Percentiles rank a stretch among this genome's conserved stretches.
These are phyloP conservation scores for Clavispora asparagi DNA, from an alignment of 805 yeast genomes.

Conservation along the genomic window DNA sequence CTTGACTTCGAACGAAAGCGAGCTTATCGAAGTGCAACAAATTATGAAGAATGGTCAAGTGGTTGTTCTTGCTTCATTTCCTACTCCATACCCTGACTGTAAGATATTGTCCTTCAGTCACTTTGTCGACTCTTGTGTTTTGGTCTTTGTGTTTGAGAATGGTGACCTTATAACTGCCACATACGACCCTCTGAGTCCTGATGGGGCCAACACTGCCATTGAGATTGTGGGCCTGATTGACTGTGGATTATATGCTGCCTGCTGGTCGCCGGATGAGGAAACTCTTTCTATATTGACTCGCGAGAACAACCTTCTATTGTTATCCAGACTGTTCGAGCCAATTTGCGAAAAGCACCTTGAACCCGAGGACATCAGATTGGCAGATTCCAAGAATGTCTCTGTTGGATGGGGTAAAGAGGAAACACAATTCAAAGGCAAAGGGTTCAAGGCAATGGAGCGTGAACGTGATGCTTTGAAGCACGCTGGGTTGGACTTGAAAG, in stretches of 20 bases:
- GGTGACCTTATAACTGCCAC: slow-evolving; percentile 76
- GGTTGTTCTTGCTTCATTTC: slow-evolving; percentile 56
- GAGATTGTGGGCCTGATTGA: slow-evolving; percentile 86
- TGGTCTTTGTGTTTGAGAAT: slow-evolving; percentile 59
- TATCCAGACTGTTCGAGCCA: slow-evolving; percentile 77
- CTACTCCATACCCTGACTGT: slow-evolving; percentile 27
- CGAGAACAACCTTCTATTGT: slow-evolving; percentile 54
- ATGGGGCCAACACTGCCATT: slow-evolving; percentile 40
- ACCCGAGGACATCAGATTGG: slow-evolving; percentile 53
- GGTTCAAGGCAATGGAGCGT: slow-evolving; percentile 76
- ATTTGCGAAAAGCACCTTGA: slow-evolving; percentile 58
- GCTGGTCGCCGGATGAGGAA: slow-evolving; percentile 93
- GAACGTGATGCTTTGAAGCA: slow-evolving; percentile 47
- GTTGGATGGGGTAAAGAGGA: slow-evolving; percentile 99
- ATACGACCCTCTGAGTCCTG: slow-evolving; percentile 52
- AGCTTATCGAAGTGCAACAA: slow-evolving; percentile 70
- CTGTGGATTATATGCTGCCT: slow-evolving; percentile 62
- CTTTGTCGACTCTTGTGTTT: slow-evolving; percentile 62
- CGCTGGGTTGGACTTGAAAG: slow-evolving; percentile 65
- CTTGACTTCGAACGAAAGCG: slow-evolving; percentile 48
- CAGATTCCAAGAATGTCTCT: slow-evolving; percentile 75
- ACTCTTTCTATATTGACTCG: slow-evolving; percentile 63
- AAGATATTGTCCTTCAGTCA: slow-evolving; percentile 54
- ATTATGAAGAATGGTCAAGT: slow-evolving; percentile 59
- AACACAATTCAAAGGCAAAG: slow-evolving; percentile 94